A percentile compares a stretch with the other conserved stretches of the same genome.
These are phyloP conservation scores for Pulicaria dysenterica DNA, from an alignment of 129 eudicot species.

Conservation along the genomic window DNA sequence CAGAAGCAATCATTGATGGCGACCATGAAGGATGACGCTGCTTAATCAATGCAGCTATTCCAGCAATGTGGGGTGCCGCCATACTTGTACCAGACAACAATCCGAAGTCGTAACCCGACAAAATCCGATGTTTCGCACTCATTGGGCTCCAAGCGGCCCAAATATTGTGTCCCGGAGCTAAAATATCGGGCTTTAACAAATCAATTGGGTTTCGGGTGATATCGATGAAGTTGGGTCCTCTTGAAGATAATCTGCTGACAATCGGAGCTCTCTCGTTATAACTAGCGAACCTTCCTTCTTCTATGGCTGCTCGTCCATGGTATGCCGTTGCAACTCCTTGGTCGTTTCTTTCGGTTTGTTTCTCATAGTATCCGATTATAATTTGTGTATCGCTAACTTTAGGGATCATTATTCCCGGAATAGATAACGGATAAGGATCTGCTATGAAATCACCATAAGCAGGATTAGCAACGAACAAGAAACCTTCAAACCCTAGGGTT, in stretches of 20 bases:
- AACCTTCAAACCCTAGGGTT: slow-evolving; percentile 64
- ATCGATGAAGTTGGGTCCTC: slow-evolving; percentile 85
- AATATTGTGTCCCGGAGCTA: slow-evolving; percentile 89
- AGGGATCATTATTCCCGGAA: slow-evolving; percentile 89
- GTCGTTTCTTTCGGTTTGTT: slow-evolving; percentile 54
- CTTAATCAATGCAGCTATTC: slow-evolving; percentile 85
- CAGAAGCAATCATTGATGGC: slow-evolving; percentile 93
- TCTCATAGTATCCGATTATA: slow-evolving; percentile 65
- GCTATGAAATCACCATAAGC: slow-evolving; percentile 80
- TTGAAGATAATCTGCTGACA: slow-evolving; percentile 84
- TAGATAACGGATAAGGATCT: slow-evolving; percentile 73
- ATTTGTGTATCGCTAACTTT: slow-evolving; percentile 70
- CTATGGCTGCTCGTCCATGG: slow-evolving; percentile 67
- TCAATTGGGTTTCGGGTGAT: slow-evolving; percentile 52
- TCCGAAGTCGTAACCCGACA: slow-evolving; percentile 63
- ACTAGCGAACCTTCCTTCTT: slow-evolving; percentile 75
- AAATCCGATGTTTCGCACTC: slow-evolving; percentile 65
- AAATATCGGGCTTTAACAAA: slow-evolving; percentile 84
- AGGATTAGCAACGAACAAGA: slow-evolving; percentile 79
- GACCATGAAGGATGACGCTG: slow-evolving; percentile 78
- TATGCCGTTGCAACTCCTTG: slow-evolving; percentile 48
- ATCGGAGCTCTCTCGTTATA: slow-evolving; percentile 57
- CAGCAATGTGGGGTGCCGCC: slow-evolving; percentile 97
- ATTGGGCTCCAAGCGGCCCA: slow-evolving; percentile 99
- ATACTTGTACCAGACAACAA: slow-evolving; percentile 89